Base-by-base conservation (phyloP, 2,329 filamentous ascomycete genomes). In the Calycina marina region DNA sequence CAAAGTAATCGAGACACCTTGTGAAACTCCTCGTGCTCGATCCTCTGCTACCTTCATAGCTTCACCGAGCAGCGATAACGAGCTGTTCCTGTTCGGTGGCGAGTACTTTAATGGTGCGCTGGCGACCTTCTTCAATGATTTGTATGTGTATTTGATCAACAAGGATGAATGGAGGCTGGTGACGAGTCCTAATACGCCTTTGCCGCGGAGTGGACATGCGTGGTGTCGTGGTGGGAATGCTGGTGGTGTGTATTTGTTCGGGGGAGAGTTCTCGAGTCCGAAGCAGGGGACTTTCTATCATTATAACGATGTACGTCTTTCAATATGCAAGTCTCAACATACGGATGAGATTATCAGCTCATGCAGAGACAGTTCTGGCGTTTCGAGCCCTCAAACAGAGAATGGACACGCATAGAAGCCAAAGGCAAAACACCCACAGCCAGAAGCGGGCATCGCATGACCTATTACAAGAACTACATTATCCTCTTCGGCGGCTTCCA, bases 231-330 rank as follows among this genome's bases (percentile, higher is more conserved):
- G 82, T 36, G 82, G 80, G 29, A 93, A 94, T 56, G 64, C 63
- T 39, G 71, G 77, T 11, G 80, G 78, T 18, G 71, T 96, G 32
- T 98, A 93, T 54, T 61, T 98, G 11, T 96, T 96, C 50, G 90
- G 90, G 42, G 90, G 88, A 39, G 90, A 98, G 58, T 98, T 98
- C 56, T 92, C 82, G 36, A 88, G 79, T 16, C 90, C 90, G 2
- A 96, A 94, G 54, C 90, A 96, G 57, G 90, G 90, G 4, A 96
- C 88, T 0, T 98, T 98, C 51, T 94, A 98, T 56, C 90, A 98
- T 57, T 98, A 98, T 61, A 93, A 93, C 50, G 90, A 96, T 59
- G 43, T 48, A 32, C 38, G 40, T 32, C 11, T 18, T 9, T 9
- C 18, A 2, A 32, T 26, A 16, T 15, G 18, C 9, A 16, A 18